phyloP scores from a whole-genome alignment of 257 asterid genomes.

The Rehmannia glutinosa region DNA sequence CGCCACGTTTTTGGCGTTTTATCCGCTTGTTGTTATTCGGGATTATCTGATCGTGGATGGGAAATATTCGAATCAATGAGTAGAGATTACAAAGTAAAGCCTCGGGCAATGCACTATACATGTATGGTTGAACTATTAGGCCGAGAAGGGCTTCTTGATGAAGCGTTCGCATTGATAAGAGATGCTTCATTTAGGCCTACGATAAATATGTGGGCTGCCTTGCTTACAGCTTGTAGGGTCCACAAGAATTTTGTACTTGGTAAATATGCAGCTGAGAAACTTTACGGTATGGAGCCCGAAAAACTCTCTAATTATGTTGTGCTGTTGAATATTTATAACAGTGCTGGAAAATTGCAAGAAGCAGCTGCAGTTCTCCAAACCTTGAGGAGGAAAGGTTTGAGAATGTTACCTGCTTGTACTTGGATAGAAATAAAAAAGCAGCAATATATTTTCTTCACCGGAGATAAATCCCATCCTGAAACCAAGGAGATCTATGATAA shows the following conservation, averaged over 20 bases:
- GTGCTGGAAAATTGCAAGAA: slow-evolving; percentile 57
- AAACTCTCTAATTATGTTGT: slow-evolving; percentile 71
- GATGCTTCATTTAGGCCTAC: slow-evolving; percentile 68
- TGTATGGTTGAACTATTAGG: slow-evolving; percentile 86
- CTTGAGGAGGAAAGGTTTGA: slow-evolving; percentile 62
- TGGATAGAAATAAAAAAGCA: slow-evolving; percentile 78
- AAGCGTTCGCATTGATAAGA: slow-evolving; percentile 66
- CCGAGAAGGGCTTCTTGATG: slow-evolving; percentile 72
- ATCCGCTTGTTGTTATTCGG: slow-evolving; percentile 76
- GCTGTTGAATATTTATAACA: slow-evolving; percentile 66
- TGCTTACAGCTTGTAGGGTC: slow-evolving; percentile 85
- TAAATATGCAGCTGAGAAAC: slow-evolving; percentile 81
- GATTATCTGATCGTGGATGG: slow-evolving; percentile 70
- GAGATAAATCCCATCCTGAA: slow-evolving; percentile 55
- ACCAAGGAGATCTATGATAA: slow-evolving; percentile 48
- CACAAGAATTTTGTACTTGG: slow-evolving; percentile 79
- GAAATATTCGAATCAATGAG: slow-evolving; percentile 71
- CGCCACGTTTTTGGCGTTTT: slow-evolving; percentile 80
- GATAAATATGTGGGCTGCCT: slow-evolving; percentile 84
- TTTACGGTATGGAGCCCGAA: slow-evolving; percentile 80
- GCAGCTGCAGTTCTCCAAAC: slow-evolving; percentile 68
- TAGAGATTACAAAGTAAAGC: slow-evolving; percentile 60
- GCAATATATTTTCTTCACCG: slow-evolving; percentile 56
- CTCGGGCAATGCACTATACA: slow-evolving; percentile 81
- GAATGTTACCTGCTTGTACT: slow-evolving; percentile 69